Conservation (phyloP, 306 rosid genomes). For the Lathyrus sativus region DNA sequence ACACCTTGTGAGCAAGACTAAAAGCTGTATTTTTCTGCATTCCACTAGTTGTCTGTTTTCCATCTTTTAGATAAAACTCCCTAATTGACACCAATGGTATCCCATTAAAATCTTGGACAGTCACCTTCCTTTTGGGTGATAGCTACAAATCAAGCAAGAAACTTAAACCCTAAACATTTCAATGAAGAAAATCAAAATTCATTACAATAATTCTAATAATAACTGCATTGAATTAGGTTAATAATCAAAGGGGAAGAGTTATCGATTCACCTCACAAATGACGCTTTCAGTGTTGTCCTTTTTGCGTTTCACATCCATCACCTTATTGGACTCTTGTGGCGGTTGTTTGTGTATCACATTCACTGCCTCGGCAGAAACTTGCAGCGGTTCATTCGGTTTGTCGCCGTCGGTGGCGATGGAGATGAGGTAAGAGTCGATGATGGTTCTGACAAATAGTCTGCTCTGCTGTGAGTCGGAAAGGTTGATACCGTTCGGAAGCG, state of each 20-base stretch:
- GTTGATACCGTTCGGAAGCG: constrained; percentile 70
- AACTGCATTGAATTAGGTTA: too few relatives aligned
- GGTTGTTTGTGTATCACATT: background rate
- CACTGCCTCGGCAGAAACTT: background rate
- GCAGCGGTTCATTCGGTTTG: background rate
- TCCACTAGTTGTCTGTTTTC: too few relatives aligned
- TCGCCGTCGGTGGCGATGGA: constrained; percentile 32
- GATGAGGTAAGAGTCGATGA: constrained; percentile 66
- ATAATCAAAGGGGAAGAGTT: background rate
- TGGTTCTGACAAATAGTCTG: constrained; percentile 54
- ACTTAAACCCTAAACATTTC: background rate
- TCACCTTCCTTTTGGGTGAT: constrained; percentile 61
- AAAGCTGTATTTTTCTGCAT: too few relatives aligned
- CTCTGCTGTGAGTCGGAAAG: constrained; percentile 45
- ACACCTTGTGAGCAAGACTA: too few relatives aligned
- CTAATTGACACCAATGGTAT: constrained; percentile 60
- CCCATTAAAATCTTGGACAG: constrained; percentile 61
- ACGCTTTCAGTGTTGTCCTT: constrained; percentile 46
- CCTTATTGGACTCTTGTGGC: background rate
- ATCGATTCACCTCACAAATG: constrained; percentile 62
- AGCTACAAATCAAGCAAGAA: constrained; percentile 53
- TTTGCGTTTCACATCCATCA: too few relatives aligned
- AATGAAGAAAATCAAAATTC: background rate
- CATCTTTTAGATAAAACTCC: constrained; percentile 63
- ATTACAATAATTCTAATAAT: too few relatives aligned